Evolutionary conservation across 768 basidiomycete genomes (phyloP), one percentile per base, ranked within the genome.

Genomic region (Podaxis pistillaris): DNA sequence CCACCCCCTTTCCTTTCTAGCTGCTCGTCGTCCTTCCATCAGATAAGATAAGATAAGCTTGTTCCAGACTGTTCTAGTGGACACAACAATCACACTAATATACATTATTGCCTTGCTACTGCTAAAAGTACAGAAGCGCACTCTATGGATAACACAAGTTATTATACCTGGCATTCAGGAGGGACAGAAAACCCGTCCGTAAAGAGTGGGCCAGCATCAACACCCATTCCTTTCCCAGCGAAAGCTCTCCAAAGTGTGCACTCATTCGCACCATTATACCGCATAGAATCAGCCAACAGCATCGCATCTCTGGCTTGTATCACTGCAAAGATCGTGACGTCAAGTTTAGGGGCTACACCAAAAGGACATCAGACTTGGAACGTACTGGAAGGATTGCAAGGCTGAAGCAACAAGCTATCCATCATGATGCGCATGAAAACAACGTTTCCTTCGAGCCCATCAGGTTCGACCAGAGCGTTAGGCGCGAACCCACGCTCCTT

Each of bases 401-500:
- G 79, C 64, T 83, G 81, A 26, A 84, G 67, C 13, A 78, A 67
- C n/a, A 85, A 75, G 0, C 81, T 74, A 66, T 81, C 81, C 52
- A 85, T 74, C 70, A 85, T 79, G 24, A 83, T 75, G 63, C 80
- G 80, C 63, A 84, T 72, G 74, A 74, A 85, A 6, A 84, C 77
- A 28, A 80, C 72, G 66, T 85, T 84, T n/a, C 85, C 85, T 57
- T 73, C 76, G 0, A 66, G 65, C 15, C 74, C 73, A 9, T 71
- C 69, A 1, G 81, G 74, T 66, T 83, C 75, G 1, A 79, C 80
- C 52, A 72, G 64, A 15, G 80, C 78, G 6, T 73, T 74, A 0
- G 66, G 44, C 2, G 76, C 75, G 62, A 75, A 80, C 0, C 79
- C 79, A 53, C 70, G 73, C 8, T 69, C 69, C 0, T 30, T 65